phyloP scores from a whole-genome alignment of 495 filamentous ascomycete species.

The Pyrenopolyporus hunteri region DNA sequence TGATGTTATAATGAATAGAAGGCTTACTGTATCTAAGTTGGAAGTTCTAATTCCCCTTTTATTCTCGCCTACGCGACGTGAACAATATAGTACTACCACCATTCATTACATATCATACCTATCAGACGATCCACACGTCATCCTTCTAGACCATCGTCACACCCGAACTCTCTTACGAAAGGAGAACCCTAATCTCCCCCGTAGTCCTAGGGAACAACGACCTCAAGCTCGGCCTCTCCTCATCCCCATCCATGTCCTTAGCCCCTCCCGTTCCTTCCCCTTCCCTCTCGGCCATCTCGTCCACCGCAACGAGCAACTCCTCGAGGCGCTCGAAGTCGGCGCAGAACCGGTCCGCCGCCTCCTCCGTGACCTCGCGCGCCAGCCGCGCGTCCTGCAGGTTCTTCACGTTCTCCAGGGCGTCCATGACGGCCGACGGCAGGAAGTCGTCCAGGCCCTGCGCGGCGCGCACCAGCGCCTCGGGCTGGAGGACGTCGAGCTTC shows the following conservation, averaged over 20 bases:
- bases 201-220: constrained; percentile 81
- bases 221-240: constrained; percentile 59
- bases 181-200: constrained; percentile 81
- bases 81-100: too few species aligned
- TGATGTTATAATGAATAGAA: background rate
- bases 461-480: constrained; percentile 63
- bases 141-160: background rate
- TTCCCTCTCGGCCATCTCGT: constrained; percentile 51
- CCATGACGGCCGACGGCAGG: constrained; percentile 89
- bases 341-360: constrained; percentile 86
- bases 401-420: constrained; percentile 81
- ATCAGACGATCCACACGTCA: background rate
- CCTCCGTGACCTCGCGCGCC: constrained; percentile 76
- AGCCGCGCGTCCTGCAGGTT: constrained; percentile 71
- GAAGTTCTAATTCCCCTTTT: background rate
- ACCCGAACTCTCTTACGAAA: constrained; percentile 50
- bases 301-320: constrained; percentile 55
- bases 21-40: background rate
- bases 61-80: background rate
- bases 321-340: constrained; percentile 91
- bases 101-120: background rate
- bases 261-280: constrained; percentile 43
- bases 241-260: constrained; percentile 32
- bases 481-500: constrained; percentile 64
- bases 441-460: constrained; percentile 88